Base-by-base conservation (phyloP, 306 rosid species). In the Mimosa pudica region DNA sequence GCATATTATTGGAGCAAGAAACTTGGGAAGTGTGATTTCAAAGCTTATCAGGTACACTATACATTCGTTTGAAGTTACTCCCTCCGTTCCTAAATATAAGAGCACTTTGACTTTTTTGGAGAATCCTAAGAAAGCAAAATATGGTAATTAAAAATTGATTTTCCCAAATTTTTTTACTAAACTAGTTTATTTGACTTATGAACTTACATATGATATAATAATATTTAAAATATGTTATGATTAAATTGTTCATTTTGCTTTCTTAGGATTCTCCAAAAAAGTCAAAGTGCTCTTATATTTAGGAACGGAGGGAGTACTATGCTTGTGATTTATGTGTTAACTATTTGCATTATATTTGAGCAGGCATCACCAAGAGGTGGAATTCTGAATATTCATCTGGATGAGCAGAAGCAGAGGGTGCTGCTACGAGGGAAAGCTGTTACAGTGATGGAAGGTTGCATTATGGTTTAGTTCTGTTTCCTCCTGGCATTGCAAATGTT, bases 331-430 rank as follows among this genome's bases (percentile, higher is more conserved):
- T 20, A 77, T 3, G 11, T 48, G 30, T 13, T 73, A 70, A 84
- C 48, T 9, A 1, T 46, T 2, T 47, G 36, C 30, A 24, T 80
- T 74, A 46, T 33, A 18, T 77, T 32, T 81, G 75, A 24, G 46
- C 71, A 92, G 98, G 97, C 98, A 78, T 94, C 98, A 24, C 80
- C 83, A 0, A 86, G 97, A 82, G 90, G 98, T 17, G 98, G 94
- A 84, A 82, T 71, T 70, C 32, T 92, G 38, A 73, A 80, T 66
- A 70, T 88, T 82, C 94, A 84, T 87, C 9, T 86, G 16, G 91
- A 92, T 51, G 90, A 92, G 66, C 84, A 86, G 82, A 89, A 84
- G 46, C 92, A 88, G 55, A 88, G 91, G 63, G 97, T 94, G 52
- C 55, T 85, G 49, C 71, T 91, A 84, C 93, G 86, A 9, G 97